Evolutionary conservation across 352 stramenopile genomes (phyloP), one percentile per base, ranked within the genome.

Genomic region (Pythium inflatum): DNA sequence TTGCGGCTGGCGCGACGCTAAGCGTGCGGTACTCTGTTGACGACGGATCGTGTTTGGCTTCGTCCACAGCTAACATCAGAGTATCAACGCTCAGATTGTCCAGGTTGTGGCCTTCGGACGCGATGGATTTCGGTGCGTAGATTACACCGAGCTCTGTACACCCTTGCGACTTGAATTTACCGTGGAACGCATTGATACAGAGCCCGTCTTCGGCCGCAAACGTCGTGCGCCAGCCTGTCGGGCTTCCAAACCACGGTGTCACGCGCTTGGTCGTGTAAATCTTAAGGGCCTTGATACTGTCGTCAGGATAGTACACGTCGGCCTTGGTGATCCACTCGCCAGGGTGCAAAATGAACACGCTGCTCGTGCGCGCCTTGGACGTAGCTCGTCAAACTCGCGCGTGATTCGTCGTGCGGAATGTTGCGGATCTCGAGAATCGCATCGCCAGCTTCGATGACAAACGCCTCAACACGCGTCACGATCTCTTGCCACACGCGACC

Each of bases 241-340:
- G 18, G 5, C 20, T 3, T n/a, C 58, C 58, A 30, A 45, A 46
- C 58, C 58, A 66, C 14, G 31, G 45, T n/a, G 43, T 57, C 24
- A 46, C 28, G 16, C 55, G 66, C 33, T 65, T 73, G 43, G 60
- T 54, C 25, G 60, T 68, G 48, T 60, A 38, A 13, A 68, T 14
- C 34, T 45, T 41, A 13, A 54, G 24, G 8, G 34, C 60, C 16
- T 18, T 46, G 46, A 59, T 34, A 3, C 28, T 49, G 1, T 9
- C 5, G 13, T 60, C 36, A 20, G 48, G 51, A 25, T 22, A 30
- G 25, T 12, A 24, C 24, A 60, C 46, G 16, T 68, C 50, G 20
- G 60, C 58, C 31, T 66, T 66, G 3, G 30, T 49, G 3, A 66
- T 16, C 14, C 33, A 66, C 31, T 66, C 45, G 31, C 45, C 58